A percentile compares a stretch with the other conserved stretches of the same genome.
Evolutionary conservation across 1,139 yeast genomes (phyloP).

Genomic region (Casaregolazyma lundiana): DNA sequence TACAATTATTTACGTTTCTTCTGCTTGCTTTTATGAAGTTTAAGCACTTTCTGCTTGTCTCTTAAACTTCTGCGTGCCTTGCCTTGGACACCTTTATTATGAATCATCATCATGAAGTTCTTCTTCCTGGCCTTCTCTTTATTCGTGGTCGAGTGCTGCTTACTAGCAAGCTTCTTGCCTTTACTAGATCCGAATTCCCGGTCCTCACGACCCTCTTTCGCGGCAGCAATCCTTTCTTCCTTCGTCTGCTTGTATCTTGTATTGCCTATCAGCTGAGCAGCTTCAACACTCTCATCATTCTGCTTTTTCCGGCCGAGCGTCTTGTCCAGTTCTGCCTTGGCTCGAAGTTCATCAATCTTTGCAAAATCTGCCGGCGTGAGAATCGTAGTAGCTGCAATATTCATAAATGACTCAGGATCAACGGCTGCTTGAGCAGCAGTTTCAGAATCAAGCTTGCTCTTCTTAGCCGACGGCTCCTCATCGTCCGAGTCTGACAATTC

Average conservation of each 20-base stretch:
- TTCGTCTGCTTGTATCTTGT: conserved; percentile 78
- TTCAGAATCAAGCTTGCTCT: conserved; percentile 20
- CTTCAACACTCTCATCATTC: conserved; percentile 84
- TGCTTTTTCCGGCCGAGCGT: conserved; percentile 49
- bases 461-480: conserved; percentile 24
- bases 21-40: conserved; percentile 83
- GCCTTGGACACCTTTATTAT: conserved; percentile 89
- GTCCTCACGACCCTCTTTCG: conserved; percentile 88
- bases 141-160: conserved; percentile 85
- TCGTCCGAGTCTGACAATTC: conserved; percentile 35
- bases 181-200: conserved; percentile 86
- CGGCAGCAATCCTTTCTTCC: conserved; percentile 85
- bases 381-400: conserved; percentile 60
- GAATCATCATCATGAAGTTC: conserved; percentile 98
- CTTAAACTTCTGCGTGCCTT: conserved; percentile 84
- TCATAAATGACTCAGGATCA: conserved; percentile 40
- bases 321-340: conserved; percentile 80
- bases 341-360: conserved; percentile 78
- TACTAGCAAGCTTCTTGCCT: conserved; percentile 64
- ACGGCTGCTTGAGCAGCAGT: conserved; percentile 26
- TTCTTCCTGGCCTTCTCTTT: conserved; percentile 95
- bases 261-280: conserved; percentile 72
- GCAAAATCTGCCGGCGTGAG: conserved; percentile 98
- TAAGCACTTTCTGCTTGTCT: conserved; percentile 80
- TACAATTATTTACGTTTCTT: conserved; percentile 52